These are phyloP conservation scores for Podaxis rugospora DNA, from an alignment of 768 basidiomycete genomes.

Conservation along the genomic window DNA sequence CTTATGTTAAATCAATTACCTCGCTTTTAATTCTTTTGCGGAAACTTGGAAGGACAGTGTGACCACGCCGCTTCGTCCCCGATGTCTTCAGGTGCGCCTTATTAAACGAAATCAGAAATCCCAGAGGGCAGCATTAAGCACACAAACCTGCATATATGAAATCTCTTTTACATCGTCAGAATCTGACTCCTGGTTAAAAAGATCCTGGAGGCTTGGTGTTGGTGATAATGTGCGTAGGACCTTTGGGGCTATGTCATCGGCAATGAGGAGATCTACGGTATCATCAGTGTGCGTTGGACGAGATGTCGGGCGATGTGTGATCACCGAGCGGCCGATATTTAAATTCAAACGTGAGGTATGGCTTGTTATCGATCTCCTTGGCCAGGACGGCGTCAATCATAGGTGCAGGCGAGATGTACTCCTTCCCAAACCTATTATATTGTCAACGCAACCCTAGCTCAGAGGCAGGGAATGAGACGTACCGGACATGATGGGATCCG, in stretches of 20 bases:
- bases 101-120: not conserved
- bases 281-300: conserved; percentile 22
- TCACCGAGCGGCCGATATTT: conserved; percentile 31
- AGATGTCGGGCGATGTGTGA: conserved; percentile 13
- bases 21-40: conserved; percentile 3
- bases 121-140: not conserved
- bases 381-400: conserved; percentile 27
- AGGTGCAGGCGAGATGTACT: conserved; percentile 24
- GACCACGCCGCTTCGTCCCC: not conserved
- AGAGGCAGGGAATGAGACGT: not conserved
- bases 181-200: not conserved
- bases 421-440: conserved; percentile 23
- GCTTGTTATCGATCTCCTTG: conserved; percentile 17
- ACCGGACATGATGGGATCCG: conserved; percentile 29
- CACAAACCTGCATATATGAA: not conserved
- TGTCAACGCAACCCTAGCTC: not conserved
- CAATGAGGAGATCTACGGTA: conserved; percentile 8
- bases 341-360: conserved; percentile 27
- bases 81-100: not conserved
- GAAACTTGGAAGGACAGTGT: not conserved
- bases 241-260: conserved; percentile 8
- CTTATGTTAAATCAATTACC: conserved; percentile 5
- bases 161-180: not conserved
- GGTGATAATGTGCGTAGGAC: conserved; percentile 4
- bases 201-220: not conserved